A percentile compares a stretch with the other conserved stretches of the same genome.
phyloP scores from a whole-genome alignment of 805 yeast genomes.

The Yarrowia deformans region DNA sequence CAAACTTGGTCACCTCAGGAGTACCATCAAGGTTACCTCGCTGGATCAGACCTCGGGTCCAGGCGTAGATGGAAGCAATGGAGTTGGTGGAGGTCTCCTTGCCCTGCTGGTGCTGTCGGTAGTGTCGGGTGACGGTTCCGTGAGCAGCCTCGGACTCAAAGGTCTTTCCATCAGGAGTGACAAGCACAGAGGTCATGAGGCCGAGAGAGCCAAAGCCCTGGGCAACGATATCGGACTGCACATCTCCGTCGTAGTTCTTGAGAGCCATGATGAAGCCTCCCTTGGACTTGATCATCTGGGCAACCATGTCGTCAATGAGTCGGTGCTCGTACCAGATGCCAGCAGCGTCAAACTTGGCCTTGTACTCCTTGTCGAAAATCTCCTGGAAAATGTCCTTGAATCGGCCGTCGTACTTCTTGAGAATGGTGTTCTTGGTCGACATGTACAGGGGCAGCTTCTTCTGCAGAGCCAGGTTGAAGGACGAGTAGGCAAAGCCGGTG shows the following conservation, averaged over 20 bases:
- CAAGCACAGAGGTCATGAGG: constrained; percentile 94
- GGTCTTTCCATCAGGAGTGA: constrained; percentile 96
- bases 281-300: constrained; percentile 94
- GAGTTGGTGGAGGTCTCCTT: constrained; percentile 97
- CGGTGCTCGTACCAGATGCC: constrained; percentile 98
- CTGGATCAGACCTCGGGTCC: constrained; percentile 93
- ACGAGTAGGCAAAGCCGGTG: constrained; percentile 87
- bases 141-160: constrained; percentile 99
- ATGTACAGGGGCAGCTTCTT: constrained; percentile 81
- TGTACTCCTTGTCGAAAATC: constrained; percentile 74
- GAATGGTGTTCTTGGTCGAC: constrained; percentile 93
- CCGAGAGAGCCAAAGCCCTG: constrained; percentile 98
- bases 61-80: constrained; percentile 95
- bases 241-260: constrained; percentile 98
- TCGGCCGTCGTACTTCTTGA: constrained; percentile 92
- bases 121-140: constrained; percentile 98
- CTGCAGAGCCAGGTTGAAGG: constrained; percentile 84
- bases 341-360: constrained; percentile 69
- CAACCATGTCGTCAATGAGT: constrained; percentile 97
- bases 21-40: constrained; percentile 90
- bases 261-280: constrained; percentile 96
- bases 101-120: constrained; percentile 94
- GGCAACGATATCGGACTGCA: constrained; percentile 94
- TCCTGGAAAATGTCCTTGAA: constrained; percentile 93
- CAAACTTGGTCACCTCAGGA: constrained; percentile 84